Conservation (phyloP, 2,329 filamentous ascomycete genomes). For the Aspergillus sp. region DNA sequence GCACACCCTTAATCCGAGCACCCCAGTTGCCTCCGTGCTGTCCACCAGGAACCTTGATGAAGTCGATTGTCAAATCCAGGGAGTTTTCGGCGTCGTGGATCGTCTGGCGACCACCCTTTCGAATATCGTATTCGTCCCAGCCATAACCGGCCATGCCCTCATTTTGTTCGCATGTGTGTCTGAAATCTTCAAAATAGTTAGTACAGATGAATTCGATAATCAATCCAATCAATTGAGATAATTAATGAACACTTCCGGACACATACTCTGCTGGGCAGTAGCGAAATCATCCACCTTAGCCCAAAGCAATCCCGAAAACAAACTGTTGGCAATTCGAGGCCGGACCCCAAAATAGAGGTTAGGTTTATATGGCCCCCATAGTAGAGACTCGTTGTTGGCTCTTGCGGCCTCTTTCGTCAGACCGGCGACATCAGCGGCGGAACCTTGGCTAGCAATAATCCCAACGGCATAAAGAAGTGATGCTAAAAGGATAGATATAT, state of each 20-base stretch:
- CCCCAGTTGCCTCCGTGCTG: conserved; percentile 87
- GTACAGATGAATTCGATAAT: conserved; percentile 1
- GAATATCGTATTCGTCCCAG: conserved; percentile 94
- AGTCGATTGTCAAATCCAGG: conserved; percentile 86
- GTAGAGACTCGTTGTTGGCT: conserved; percentile 71
- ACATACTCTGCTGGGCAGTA: conserved; percentile 70
- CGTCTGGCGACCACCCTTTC: conserved; percentile 79
- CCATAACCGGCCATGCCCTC: conserved; percentile 93
- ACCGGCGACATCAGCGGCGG: conserved; percentile 26
- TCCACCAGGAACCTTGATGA: conserved; percentile 87
- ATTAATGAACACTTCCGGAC: conserved; percentile 1
- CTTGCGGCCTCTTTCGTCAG: conserved; percentile 37
- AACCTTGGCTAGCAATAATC: conserved; percentile 20
- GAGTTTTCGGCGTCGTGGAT: conserved; percentile 87
- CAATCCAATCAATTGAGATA: neutral
- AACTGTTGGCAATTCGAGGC: conserved; percentile 73
- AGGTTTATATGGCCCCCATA: conserved; percentile 94
- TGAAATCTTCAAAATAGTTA: conserved; percentile 59
- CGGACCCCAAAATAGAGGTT: conserved; percentile 92
- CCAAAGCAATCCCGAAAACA: conserved; percentile 86
- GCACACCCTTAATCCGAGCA: conserved; percentile 76
- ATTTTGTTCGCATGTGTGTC: conserved; percentile 93
- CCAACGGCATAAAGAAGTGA: conserved; percentile 24
- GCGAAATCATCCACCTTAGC: conserved; percentile 74
- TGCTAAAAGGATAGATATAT: conserved; percentile 19